phyloP scores from a whole-genome alignment of 176 grass and related monocot genomes.

The Paspalum vaginatum region DNA sequence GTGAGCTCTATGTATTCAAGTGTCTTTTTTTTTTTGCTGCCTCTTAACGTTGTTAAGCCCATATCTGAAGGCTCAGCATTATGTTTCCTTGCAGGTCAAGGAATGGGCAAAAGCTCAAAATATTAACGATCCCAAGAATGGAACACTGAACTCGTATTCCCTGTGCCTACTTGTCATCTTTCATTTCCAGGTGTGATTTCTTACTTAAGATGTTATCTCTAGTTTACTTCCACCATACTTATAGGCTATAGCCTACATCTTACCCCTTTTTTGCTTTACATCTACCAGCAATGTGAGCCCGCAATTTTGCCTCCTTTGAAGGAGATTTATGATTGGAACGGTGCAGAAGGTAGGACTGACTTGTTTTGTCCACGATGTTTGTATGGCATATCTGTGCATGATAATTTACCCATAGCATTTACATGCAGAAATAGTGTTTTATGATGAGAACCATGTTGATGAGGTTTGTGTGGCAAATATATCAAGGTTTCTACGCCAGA shows the following conservation, averaged over 20 bases:
- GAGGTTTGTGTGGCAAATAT: constrained; percentile 64
- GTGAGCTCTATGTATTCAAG: constrained; percentile 42
- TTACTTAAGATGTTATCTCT: constrained; percentile 22
- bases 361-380: constrained; percentile 19
- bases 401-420: constrained; percentile 35
- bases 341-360: constrained; percentile 50
- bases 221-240: constrained; percentile 18
- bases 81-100: constrained; percentile 72
- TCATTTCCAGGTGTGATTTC: constrained; percentile 81
- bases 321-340: constrained; percentile 67
- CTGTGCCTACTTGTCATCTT: constrained; percentile 85
- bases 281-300: constrained; percentile 66
- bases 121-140: constrained; percentile 84
- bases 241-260: neutral
- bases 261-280: constrained; percentile 8
- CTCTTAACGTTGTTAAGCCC: constrained; percentile 11
- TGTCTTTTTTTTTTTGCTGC: constrained; percentile 1
- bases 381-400: neutral
- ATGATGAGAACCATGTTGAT: constrained; percentile 53
- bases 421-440: constrained; percentile 45
- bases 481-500: constrained; percentile 47
- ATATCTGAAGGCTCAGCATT: neutral
- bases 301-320: constrained; percentile 84
- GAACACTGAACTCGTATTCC: constrained; percentile 89
- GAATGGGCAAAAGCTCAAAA: constrained; percentile 97